A percentile compares a stretch with the other conserved stretches of the same genome.
phyloP scores from a whole-genome alignment of 495 filamentous ascomycete species.

The Podospora conica region DNA sequence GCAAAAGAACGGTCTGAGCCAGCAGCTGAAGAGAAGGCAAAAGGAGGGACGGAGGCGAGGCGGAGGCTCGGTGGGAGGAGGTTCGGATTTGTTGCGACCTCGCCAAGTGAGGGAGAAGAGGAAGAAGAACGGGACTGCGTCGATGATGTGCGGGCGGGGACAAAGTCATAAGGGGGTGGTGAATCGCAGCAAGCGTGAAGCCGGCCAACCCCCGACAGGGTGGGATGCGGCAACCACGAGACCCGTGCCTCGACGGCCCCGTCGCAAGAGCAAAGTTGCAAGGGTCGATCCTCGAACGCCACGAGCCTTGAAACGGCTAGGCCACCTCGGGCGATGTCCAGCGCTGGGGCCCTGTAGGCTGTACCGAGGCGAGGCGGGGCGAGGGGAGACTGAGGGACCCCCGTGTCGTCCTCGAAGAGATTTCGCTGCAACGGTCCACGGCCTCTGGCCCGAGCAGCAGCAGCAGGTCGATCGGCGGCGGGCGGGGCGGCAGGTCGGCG shows the following conservation, averaged over 20 bases:
- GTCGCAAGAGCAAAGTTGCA: neutral
- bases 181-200: conserved; percentile 5
- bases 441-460: neutral
- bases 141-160: conserved; percentile 36
- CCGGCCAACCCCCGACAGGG: conserved; percentile 2
- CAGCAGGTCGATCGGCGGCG: neutral
- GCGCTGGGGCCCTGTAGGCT: neutral
- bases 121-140: conserved; percentile 16
- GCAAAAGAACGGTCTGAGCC: conserved; percentile 53
- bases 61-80: conserved; percentile 29
- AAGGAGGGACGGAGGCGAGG: conserved; percentile 40
- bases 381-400: neutral
- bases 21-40: conserved; percentile 41
- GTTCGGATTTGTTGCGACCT: conserved; percentile 23
- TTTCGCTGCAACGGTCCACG: conserved; percentile 3
- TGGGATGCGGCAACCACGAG: conserved; percentile 11
- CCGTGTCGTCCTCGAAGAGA: conserved; percentile 2
- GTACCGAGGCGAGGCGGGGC: neutral
- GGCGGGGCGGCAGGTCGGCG: neutral
- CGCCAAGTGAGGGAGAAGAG: conserved; percentile 23
- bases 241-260: conserved; percentile 12
- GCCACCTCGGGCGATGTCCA: conserved; percentile 25
- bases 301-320: conserved; percentile 33
- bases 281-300: conserved; percentile 24
- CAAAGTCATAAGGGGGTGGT: conserved; percentile 39